Percentiles rank a stretch among this genome's conserved stretches.
These are phyloP conservation scores for Mycena olivaceomarginata DNA, from an alignment of 768 basidiomycete genomes.

Conservation along the genomic window DNA sequence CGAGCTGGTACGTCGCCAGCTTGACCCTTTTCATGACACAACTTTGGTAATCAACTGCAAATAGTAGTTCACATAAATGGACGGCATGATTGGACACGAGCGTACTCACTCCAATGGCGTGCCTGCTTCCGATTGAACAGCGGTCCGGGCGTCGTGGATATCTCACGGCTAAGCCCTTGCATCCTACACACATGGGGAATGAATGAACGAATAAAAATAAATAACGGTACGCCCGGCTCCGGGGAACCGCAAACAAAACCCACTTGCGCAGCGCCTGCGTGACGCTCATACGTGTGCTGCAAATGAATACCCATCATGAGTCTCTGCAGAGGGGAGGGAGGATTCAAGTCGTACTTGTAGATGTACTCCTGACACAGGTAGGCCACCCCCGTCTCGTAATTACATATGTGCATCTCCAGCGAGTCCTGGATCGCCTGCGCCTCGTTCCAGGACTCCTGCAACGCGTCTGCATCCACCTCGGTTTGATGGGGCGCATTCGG, in stretches of 20 bases:
- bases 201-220: slow-evolving; percentile 7
- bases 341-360: slow-evolving; percentile 75
- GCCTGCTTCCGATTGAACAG: slow-evolving; percentile 83
- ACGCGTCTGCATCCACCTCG: slow-evolving; percentile 76
- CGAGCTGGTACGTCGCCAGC: slow-evolving; percentile 70
- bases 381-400: slow-evolving; percentile 79
- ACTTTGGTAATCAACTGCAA: slow-evolving; percentile 80
- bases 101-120: slow-evolving; percentile 91
- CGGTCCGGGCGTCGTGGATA: slow-evolving; percentile 60
- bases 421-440: slow-evolving; percentile 80
- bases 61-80: slow-evolving; percentile 42
- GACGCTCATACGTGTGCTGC: slow-evolving; percentile 80
- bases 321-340: slow-evolving; percentile 21
- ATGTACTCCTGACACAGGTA: slow-evolving; percentile 84
- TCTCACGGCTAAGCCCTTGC: slow-evolving; percentile 69
- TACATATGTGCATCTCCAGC: slow-evolving; percentile 81
- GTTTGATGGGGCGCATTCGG: slow-evolving; percentile 52
- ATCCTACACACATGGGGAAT: slow-evolving; percentile 57
- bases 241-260: slow-evolving; percentile 52
- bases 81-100: background rate
- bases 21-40: slow-evolving; percentile 79
- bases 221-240: slow-evolving; percentile 38
- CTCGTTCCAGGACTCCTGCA: slow-evolving; percentile 80
- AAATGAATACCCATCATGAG: slow-evolving; percentile 37
- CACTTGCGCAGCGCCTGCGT: slow-evolving; percentile 81